Conservation (phyloP, 768 basidiomycete genomes). For the Rubroboletus satanas region DNA sequence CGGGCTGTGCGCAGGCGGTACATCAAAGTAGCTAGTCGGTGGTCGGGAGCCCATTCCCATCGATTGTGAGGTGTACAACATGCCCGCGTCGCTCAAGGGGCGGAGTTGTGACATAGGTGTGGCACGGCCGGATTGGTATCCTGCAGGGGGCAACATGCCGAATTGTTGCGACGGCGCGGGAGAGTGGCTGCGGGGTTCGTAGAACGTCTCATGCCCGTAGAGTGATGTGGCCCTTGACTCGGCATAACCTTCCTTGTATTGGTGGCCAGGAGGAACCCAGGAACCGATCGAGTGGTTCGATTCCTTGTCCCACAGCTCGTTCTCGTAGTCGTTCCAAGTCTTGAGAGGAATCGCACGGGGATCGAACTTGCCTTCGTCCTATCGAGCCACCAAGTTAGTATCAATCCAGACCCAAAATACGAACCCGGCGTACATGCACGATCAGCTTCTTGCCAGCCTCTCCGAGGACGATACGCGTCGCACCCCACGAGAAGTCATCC, state of each 20-base stretch:
- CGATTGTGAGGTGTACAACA: slow-evolving; percentile 60
- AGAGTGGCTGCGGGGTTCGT: slow-evolving; percentile 71
- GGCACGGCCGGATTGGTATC: slow-evolving; percentile 74
- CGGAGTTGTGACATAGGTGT: slow-evolving; percentile 54
- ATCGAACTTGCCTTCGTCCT: slow-evolving; percentile 99
- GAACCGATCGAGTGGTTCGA: slow-evolving; percentile 94
- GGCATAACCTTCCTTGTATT: slow-evolving; percentile 68
- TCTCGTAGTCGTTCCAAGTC: slow-evolving; percentile 96
- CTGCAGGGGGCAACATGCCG: slow-evolving; percentile 53
- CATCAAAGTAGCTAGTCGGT: slow-evolving; percentile 72
- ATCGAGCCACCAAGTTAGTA: slow-evolving; percentile 5
- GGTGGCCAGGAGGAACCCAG: slow-evolving; percentile 77
- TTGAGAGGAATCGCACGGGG: slow-evolving; percentile 90
- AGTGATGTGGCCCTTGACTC: slow-evolving; percentile 76
- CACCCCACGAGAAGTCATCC: slow-evolving; percentile 98
- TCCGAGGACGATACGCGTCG: slow-evolving; percentile 87
- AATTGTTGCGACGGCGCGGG: slow-evolving; percentile 67
- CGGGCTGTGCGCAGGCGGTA: slow-evolving; percentile 50
- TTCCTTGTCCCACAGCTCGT: slow-evolving; percentile 96
- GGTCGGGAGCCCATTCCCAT: slow-evolving; percentile 65
- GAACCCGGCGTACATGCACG: slow-evolving; percentile 66
- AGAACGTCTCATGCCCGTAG: slow-evolving; percentile 85
- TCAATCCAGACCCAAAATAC: neutral
- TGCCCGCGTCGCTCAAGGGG: slow-evolving; percentile 30
- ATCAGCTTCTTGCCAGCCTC: slow-evolving; percentile 95